Evolutionary conservation across 1,284 basidiomycete species (phyloP).

Genomic region (Rhodofomes roseus): DNA sequence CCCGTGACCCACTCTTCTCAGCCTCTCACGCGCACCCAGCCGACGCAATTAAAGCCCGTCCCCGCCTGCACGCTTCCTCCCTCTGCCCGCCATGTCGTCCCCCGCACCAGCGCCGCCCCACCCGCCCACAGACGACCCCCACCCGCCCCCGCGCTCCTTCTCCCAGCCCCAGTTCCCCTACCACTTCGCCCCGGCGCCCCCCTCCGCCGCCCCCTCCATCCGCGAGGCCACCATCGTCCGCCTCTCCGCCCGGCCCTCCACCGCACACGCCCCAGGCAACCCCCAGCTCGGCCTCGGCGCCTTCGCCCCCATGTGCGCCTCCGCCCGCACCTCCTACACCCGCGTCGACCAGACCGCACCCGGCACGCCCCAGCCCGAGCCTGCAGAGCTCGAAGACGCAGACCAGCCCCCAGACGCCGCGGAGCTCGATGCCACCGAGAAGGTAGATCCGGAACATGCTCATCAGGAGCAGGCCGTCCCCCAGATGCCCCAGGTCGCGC

Average conservation of each 20-base stretch:
- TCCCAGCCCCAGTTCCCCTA: constrained; percentile 8
- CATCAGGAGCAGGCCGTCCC: constrained; percentile 35
- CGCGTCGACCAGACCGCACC: constrained; percentile 28
- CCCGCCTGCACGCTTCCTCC: no score
- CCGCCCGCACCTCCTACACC: constrained; percentile 36
- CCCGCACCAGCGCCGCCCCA: background rate
- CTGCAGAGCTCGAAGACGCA: constrained; percentile 10
- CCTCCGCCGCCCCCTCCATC: constrained; percentile 7
- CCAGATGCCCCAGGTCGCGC: constrained; percentile 58
- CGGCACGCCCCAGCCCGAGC: background rate
- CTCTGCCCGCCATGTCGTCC: background rate
- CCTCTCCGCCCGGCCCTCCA: constrained; percentile 9
- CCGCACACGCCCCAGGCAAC: background rate
- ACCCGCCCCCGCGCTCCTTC: constrained; percentile 4
- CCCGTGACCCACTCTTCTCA: background rate
- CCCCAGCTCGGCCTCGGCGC: constrained; percentile 14
- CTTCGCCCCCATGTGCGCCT: constrained; percentile 29
- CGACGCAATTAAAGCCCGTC: no score
- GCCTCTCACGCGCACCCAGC: background rate
- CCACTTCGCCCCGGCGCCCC: background rate
- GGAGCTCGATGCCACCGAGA: no score
- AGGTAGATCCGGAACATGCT: constrained; percentile 8
- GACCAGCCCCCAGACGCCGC: no score
- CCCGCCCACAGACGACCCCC: background rate
- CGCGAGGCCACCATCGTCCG: constrained; percentile 10